Conservation (phyloP, 2,329 filamentous ascomycete species). For the Fusarium sp. region DNA sequence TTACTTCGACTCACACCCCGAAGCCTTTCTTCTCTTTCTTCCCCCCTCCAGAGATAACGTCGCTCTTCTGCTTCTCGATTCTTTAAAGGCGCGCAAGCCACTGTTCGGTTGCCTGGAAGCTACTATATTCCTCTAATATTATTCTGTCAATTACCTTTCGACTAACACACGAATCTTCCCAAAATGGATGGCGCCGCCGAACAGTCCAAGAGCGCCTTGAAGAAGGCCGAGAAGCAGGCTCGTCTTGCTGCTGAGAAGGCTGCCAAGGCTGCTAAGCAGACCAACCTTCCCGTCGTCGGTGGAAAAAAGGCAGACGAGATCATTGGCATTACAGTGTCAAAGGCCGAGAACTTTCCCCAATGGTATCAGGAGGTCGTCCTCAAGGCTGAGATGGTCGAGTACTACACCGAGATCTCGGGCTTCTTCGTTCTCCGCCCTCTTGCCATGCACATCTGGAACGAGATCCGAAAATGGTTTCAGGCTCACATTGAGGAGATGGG, state of each 20-base stretch:
- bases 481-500: slow-evolving; percentile 88
- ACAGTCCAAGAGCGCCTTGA: slow-evolving; percentile 71
- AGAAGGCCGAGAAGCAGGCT: slow-evolving; percentile 75
- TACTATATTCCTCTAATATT: background rate
- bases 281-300: slow-evolving; percentile 63
- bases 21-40: slow-evolving; percentile 33
- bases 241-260: slow-evolving; percentile 72
- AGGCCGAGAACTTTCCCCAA: slow-evolving; percentile 86
- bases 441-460: slow-evolving; percentile 75
- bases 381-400: slow-evolving; percentile 97
- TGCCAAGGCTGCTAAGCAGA: slow-evolving; percentile 70
- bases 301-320: slow-evolving; percentile 75
- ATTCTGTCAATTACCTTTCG: slow-evolving; percentile 10
- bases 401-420: slow-evolving; percentile 93
- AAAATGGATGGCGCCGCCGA: slow-evolving; percentile 53
- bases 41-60: slow-evolving; percentile 28
- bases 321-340: slow-evolving; percentile 89
- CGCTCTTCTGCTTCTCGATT: slow-evolving; percentile 30
- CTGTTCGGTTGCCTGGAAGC: slow-evolving; percentile 24
- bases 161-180: slow-evolving; percentile 28
- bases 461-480: slow-evolving; percentile 75
- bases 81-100: slow-evolving; percentile 32
- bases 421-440: slow-evolving; percentile 91
- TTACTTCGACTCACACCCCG: slow-evolving; percentile 46
- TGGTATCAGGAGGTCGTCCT: slow-evolving; percentile 99